Percentiles rank a stretch among this genome's conserved stretches.
These are phyloP conservation scores for Wickerhamomyces rabaulensis DNA, from an alignment of 805 yeast genomes.

Conservation along the genomic window DNA sequence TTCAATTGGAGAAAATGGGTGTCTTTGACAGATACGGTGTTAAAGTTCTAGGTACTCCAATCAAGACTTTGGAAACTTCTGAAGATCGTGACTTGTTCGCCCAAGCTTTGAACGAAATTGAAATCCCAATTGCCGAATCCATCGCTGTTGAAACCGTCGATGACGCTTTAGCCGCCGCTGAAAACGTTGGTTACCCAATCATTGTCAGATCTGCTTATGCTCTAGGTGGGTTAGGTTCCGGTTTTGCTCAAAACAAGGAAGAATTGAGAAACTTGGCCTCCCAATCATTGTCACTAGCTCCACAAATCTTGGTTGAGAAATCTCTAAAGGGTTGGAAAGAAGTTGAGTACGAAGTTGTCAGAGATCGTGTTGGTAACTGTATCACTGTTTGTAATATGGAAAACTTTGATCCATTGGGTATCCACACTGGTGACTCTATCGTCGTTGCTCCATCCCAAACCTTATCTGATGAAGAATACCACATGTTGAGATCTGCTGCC, in stretches of 20 bases:
- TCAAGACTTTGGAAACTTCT: conserved; percentile 89
- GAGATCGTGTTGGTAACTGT: conserved; percentile 95
- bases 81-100: conserved; percentile 98
- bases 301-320: conserved; percentile 94
- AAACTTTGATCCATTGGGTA: conserved; percentile 96
- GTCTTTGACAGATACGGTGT: conserved; percentile 85
- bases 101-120: conserved; percentile 88
- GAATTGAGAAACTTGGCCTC: conserved; percentile 86
- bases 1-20: conserved; percentile 91
- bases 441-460: conserved; percentile 99
- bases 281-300: conserved; percentile 83
- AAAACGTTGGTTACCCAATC: conserved; percentile 84
- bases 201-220: conserved; percentile 98
- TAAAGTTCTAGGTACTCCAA: conserved; percentile 96
- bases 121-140: conserved; percentile 95
- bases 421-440: conserved; percentile 98
- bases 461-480: conserved; percentile 92
- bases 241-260: conserved; percentile 79
- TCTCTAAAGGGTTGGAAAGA: conserved; percentile 99
- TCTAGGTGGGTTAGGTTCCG: conserved; percentile 96
- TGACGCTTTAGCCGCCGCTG: conserved; percentile 90
- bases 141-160: conserved; percentile 92
- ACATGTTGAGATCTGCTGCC: conserved; percentile 97
- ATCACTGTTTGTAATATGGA: conserved; percentile 99
- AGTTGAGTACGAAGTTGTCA: conserved; percentile 96